Conservation (phyloP, 2,329 filamentous ascomycete genomes). For the Exophiala viscosa region DNA sequence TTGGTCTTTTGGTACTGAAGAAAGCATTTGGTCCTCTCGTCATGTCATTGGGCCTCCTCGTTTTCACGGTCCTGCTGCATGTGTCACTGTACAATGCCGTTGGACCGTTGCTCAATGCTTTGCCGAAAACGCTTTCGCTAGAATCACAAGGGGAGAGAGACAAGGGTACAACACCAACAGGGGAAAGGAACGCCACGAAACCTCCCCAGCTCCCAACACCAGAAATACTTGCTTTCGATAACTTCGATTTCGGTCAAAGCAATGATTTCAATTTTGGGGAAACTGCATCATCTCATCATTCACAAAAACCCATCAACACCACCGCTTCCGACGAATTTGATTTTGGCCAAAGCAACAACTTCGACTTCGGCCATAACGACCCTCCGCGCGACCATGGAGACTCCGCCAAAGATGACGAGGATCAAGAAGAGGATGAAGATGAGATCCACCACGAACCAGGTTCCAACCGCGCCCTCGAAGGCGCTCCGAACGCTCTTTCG, state of each 20-base stretch:
- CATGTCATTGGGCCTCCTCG: slow-evolving; percentile 69
- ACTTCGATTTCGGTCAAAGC: no score
- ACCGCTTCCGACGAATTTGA: slow-evolving; percentile 33
- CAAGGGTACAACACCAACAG: no score
- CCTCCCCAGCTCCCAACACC: no score
- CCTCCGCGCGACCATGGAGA: no score
- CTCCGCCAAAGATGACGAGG: slow-evolving; percentile 23
- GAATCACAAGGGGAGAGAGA: slow-evolving; percentile 11
- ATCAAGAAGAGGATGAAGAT: no score
- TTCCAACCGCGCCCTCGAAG: slow-evolving; percentile 14
- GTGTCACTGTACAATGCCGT: slow-evolving; percentile 49
- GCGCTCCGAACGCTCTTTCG: slow-evolving; percentile 8
- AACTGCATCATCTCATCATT: not conserved
- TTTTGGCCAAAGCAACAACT: slow-evolving; percentile 36
- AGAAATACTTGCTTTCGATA: no score
- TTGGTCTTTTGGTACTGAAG: slow-evolving; percentile 68
- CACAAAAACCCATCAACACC: no score
- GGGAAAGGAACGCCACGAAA: no score
- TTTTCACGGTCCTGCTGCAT: slow-evolving; percentile 74
- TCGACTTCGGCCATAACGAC: slow-evolving; percentile 27
- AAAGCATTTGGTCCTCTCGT: slow-evolving; percentile 57
- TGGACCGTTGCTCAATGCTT: slow-evolving; percentile 54
- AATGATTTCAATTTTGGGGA: slow-evolving; percentile 2
- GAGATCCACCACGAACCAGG: slow-evolving; percentile 27
- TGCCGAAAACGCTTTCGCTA: slow-evolving; percentile 55